Base-by-base conservation (phyloP, 2,329 filamentous ascomycete species). In the Exserohilum turcica region DNA sequence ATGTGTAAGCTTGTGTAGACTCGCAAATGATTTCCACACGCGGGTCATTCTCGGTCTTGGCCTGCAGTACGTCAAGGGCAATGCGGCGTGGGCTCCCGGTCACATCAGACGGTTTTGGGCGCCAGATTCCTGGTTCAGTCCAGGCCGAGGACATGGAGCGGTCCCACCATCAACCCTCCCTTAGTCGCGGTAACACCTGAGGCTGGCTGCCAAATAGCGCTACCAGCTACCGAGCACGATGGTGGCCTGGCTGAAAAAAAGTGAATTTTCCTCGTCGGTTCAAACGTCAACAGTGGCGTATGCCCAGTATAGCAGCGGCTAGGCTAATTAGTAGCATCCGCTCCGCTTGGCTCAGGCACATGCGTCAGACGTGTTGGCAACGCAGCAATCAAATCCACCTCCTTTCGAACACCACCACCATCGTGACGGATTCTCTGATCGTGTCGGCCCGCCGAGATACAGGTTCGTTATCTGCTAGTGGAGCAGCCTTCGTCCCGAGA, bases 271-370 rank as follows among this genome's bases (percentile, higher is more conserved):
- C 48, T 48, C 43, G 42, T 44, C 21, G 43, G 43, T n/a, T 12
- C 35, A 46, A 32, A 54, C 47, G 42, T 51, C 42, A 33, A 36
- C 15, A 36, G 40, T 39, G 40, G 50, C 50, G 31, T 37, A 10
- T 33, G 24, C 50, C 45, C 38, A 53, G 38, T 33, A 48, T 49
- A 49, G 45, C 45, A 49, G 52, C 52, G 37, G 52, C 47, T 43
- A 46, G 31, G 44, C 19, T 38, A 49, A 49, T 12, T 38, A 18
- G 19, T 48, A 32, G 19, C 36, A 12, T 31, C 18, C 15, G 45
- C 43, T 28, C 48, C 42, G 36, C 47, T 51, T 42, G 31, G 47
- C 31, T 29, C 43, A 46, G 42, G 31, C 24, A 46, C 47, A 51
- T 51, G 52, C 36, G 47, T 37, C 27, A 33, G 36, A 31, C 8